Base-by-base conservation (phyloP, 495 filamentous ascomycete species). In the Hyphodiscus hymeniophilus region DNA sequence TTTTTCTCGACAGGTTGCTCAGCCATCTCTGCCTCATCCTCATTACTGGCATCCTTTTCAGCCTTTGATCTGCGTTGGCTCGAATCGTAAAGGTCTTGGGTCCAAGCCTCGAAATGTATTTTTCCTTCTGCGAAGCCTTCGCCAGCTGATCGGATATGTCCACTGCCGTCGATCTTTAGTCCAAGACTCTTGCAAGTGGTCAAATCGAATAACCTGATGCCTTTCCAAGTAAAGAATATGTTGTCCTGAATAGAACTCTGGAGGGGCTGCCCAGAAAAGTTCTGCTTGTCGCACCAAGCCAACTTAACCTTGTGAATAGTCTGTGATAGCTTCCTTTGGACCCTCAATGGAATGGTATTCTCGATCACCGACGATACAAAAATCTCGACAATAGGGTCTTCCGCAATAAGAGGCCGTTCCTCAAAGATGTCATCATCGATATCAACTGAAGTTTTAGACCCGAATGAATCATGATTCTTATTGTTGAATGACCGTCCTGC, bases 181-280 rank as follows among this genome's bases (percentile, higher is more conserved):
- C 72, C 84, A 45, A 85, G 71, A 24, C 82, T 81, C 40, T 70
- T 76, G 52, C 85, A 84, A 5, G 81, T 89, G 20, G 83, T 85
- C 24, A 80, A 70, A 48, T 85, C 78, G 55, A 80, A 94, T 2
- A 95, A 59, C 49, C 80, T 77, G 38, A 78, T 79, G 7, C 79
- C 76, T 42, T 79, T 82, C 84, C 88, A 95, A 2, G 85, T 91
- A 13, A 96, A 63, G 54, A 88, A 85, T 7, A 95, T 66, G 6
- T 66, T 59, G 18, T 63, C 61, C 13, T 73, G 65, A 33, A 70
- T 48, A 7, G 71, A 70, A 2, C 59, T 54, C 1, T 63, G 17
- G 26, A 55, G 38, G 2, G 45, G 32, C 16, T 46, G 44, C 7
- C 58, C 56, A 32, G 56, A 52, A 39, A 88, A 69, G 2, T 56